These are phyloP conservation scores for Neocatenulostroma microsporum DNA, from an alignment of 2,329 filamentous ascomycete genomes.

Conservation along the genomic window DNA sequence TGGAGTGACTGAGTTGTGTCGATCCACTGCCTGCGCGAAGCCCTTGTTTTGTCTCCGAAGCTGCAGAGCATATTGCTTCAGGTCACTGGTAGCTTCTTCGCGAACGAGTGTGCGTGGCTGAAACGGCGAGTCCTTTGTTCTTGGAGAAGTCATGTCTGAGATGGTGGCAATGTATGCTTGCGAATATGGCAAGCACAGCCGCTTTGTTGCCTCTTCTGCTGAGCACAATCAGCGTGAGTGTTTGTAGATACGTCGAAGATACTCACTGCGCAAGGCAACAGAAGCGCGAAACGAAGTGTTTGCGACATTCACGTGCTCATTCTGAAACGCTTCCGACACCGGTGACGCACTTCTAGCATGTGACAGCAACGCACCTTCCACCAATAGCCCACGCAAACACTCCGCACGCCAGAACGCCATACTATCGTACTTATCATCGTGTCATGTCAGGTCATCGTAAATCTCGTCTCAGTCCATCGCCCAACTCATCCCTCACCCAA, in stretches of 20 bases:
- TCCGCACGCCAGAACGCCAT: neutral
- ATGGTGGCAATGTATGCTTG: too few species aligned
- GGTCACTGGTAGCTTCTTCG: neutral
- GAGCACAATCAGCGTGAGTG: too few species aligned
- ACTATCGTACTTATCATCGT: neutral
- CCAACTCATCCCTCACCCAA: conserved; percentile 16
- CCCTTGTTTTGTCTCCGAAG: neutral
- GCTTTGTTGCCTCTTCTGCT: too few species aligned
- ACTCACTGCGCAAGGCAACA: too few species aligned
- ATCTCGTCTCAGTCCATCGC: neutral
- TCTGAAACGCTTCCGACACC: neutral
- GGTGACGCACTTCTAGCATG: too few species aligned
- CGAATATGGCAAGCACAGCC: too few species aligned
- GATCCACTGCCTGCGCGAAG: neutral
- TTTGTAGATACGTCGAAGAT: too few species aligned
- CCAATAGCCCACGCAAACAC: neutral
- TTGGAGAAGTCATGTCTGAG: neutral
- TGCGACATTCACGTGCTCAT: too few species aligned
- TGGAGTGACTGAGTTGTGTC: too few species aligned
- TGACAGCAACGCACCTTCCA: too few species aligned
- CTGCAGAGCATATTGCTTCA: neutral
- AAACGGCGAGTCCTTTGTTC: neutral
- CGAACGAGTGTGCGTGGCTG: neutral
- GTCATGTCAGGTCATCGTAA: neutral
- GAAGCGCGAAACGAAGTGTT: too few species aligned